phyloP scores from a whole-genome alignment of 306 rosid species.

The Cicer chorassanicum region DNA sequence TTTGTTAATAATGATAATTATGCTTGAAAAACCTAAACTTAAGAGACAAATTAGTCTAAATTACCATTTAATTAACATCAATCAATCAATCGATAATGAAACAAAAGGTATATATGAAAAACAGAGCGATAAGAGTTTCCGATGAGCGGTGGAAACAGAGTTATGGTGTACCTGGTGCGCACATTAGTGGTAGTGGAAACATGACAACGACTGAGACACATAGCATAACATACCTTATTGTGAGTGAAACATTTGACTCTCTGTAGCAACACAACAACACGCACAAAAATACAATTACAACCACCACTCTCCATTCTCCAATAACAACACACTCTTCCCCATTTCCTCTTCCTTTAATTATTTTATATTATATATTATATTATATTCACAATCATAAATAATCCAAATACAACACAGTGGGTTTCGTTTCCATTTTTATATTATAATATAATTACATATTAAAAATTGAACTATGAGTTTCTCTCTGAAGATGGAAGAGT shows the following conservation, averaged over 20 bases:
- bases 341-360: slow-evolving; percentile 2
- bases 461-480: slow-evolving; percentile 44
- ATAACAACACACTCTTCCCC: slow-evolving; percentile 41
- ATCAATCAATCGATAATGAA: background rate
- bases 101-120: background rate
- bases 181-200: slow-evolving; percentile 69
- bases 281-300: slow-evolving; percentile 35
- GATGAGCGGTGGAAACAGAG: slow-evolving; percentile 26
- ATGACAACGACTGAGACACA: slow-evolving; percentile 54
- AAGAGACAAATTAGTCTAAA: no score
- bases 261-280: slow-evolving; percentile 49
- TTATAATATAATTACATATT: slow-evolving; percentile 31
- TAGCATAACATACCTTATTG: slow-evolving; percentile 35
- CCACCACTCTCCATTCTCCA: slow-evolving; percentile 32
- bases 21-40: no score
- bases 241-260: slow-evolving; percentile 58
- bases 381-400: background rate
- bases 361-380: background rate
- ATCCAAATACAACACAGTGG: slow-evolving; percentile 22
- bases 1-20: no score
- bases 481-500: slow-evolving; percentile 57
- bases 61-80: no score
- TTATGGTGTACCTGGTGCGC: slow-evolving; percentile 64
- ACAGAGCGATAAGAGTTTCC: background rate
- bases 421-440: slow-evolving; percentile 15